Conservation (phyloP, 345 rosid genomes). For the Citrus maxima region DNA sequence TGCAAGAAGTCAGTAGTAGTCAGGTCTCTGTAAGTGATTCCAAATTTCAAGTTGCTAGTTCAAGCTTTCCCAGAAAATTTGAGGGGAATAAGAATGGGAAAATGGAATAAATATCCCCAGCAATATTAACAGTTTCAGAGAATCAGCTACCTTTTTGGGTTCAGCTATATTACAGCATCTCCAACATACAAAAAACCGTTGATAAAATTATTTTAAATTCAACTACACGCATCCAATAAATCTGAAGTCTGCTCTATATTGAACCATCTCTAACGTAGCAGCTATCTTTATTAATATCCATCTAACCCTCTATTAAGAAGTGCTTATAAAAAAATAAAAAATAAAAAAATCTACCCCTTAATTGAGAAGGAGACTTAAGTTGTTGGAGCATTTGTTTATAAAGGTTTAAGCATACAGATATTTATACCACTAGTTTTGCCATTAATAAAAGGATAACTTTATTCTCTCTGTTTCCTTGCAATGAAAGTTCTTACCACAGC, state of each 20-base stretch:
- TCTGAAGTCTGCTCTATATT: too few relatives aligned
- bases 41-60: background rate
- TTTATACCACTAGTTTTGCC: constrained; percentile 15
- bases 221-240: too few relatives aligned
- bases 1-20: background rate
- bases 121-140: background rate
- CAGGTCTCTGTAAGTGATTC: background rate
- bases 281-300: background rate
- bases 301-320: background rate
- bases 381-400: background rate
- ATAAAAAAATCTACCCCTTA: too few relatives aligned
- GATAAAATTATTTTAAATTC: too few relatives aligned
- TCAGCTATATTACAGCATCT: too few relatives aligned
- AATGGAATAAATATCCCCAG: background rate
- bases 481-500: background rate
- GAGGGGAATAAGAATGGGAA: background rate
- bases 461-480: background rate
- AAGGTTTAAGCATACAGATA: background rate
- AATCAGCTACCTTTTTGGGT: background rate
- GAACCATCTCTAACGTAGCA: too few relatives aligned
- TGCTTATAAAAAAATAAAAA: too few relatives aligned
- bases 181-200: too few relatives aligned
- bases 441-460: constrained; percentile 12
- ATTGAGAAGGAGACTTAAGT: background rate
- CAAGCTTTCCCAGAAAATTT: background rate